Base-by-base conservation (phyloP, 768 basidiomycete genomes). In the Collybiopsis confluens region DNA sequence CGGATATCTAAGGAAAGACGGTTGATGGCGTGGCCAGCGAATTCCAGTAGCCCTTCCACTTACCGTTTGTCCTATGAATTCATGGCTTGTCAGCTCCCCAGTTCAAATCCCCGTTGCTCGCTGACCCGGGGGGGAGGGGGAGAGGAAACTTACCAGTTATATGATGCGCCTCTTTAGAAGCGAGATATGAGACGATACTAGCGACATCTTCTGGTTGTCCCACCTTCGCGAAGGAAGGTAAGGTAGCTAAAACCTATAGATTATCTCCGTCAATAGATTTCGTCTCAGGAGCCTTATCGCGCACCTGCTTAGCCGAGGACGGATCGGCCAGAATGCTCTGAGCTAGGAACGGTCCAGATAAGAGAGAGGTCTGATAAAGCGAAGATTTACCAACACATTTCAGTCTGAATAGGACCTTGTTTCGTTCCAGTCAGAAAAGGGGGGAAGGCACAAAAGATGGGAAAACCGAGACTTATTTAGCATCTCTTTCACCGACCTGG, bases 161-260 rank as follows among this genome's bases (percentile, higher is more conserved):
- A 43, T 63, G 67, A 15, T 50, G 37, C 4, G 69, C 60, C 9
- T 67, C 60, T 38, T 62, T 59, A 8, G 65, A 62, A 10, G 65
- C 69, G 24, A 70, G 60, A 58, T 66, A 70, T 4, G 69, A 65
- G 2, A 70, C 69, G 4, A 70, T 24, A 7, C 46, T 48, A 0
- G 69, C 66, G 27, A 70, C 54, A 33, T 70, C 61, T 8, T 57
- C 40, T 0, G 66, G 55, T 7, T 49, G 56, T 8, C 62, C 60
- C 44, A 63, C 51, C 15, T 50, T 30, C 4, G 60, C 59, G 10
- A 60, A 53, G 11, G 64, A 57, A 0, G 58, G 57, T 36, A 38
- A 6, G 27, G 61, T 36, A 10, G 54, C 55, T 13, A 33, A 33
- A 54, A 52, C 52, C 58, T 58, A 24, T 10, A 13, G 13, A 3